Conservation (phyloP, 768 basidiomycete species). For the Pseudohyphozyma bogoriensis region DNA sequence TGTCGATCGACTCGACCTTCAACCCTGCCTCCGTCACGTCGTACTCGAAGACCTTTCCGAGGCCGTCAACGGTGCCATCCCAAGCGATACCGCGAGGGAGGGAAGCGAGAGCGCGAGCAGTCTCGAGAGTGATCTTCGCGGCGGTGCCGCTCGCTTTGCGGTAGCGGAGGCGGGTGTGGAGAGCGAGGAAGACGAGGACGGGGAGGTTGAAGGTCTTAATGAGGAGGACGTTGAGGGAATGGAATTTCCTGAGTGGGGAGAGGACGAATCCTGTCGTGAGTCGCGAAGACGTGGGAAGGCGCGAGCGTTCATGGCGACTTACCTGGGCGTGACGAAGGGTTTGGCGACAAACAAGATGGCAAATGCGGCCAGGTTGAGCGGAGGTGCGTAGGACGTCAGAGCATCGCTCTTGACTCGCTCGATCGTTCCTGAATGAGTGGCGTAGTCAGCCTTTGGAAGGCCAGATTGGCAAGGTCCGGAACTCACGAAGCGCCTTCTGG, state of each 20-base stretch:
- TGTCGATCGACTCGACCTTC: not conserved
- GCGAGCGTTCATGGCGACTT: too few species aligned
- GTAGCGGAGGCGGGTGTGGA: conserved; percentile 4
- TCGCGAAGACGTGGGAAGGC: too few species aligned
- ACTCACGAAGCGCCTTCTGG: conserved; percentile 24
- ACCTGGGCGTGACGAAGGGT: conserved; percentile 71
- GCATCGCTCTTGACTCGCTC: conserved; percentile 56
- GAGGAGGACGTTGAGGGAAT: conserved; percentile 19
- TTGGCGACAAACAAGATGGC: conserved; percentile 77
- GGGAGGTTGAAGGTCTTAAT: conserved; percentile 14
- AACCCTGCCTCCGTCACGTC: not conserved
- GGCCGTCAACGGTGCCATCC: conserved; percentile 1
- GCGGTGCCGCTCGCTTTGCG: not conserved
- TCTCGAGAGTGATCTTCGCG: not conserved
- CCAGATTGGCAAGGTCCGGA: not conserved
- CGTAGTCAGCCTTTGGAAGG: too few species aligned
- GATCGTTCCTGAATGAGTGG: conserved; percentile 47
- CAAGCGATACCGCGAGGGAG: not conserved
- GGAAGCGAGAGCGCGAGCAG: not conserved
- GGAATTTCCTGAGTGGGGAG: conserved; percentile 1
- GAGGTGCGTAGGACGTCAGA: conserved; percentile 51
- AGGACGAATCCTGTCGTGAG: not conserved
- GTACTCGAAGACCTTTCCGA: conserved; percentile 7
- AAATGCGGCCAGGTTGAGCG: conserved; percentile 78
- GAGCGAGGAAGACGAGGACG: conserved; percentile 18